Conservation (phyloP, 352 stramenopile genomes). For the Pythium chondricola region DNA sequence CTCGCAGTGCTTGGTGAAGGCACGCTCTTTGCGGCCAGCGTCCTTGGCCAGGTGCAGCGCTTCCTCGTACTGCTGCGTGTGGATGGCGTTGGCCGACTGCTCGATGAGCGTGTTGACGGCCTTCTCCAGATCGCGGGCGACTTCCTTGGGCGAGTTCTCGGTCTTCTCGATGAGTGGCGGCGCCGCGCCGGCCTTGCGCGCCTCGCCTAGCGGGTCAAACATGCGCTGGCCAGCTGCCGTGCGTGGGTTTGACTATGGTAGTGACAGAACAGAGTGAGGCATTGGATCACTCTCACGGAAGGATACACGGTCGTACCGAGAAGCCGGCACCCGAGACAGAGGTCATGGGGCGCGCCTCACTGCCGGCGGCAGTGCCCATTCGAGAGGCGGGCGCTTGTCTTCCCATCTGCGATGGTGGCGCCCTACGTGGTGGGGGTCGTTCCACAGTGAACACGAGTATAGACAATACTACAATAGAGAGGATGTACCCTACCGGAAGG, state of each 20-base stretch:
- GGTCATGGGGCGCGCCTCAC: conserved; percentile 89
- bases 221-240: conserved; percentile 59
- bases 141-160: conserved; percentile 90
- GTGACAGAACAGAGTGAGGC: conserved; percentile 1
- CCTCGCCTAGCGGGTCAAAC: conserved; percentile 91
- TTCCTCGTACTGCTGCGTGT: conserved; percentile 69
- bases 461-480: background rate
- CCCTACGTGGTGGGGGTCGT: conserved; percentile 16
- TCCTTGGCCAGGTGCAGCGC: conserved; percentile 87
- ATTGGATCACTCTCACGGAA: too few relatives aligned
- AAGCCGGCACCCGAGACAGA: conserved; percentile 91
- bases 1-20: conserved; percentile 90
- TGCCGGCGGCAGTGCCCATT: conserved; percentile 44
- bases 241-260: conserved; percentile 62
- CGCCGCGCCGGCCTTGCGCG: conserved; percentile 65
- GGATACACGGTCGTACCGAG: conserved; percentile 44
- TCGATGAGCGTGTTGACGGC: conserved; percentile 91
- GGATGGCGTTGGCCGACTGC: conserved; percentile 75
- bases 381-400: conserved; percentile 47
- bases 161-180: conserved; percentile 85
- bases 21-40: conserved; percentile 84
- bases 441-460: background rate
- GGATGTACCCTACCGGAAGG: conserved; percentile 39
- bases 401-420: conserved; percentile 75
- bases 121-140: conserved; percentile 88